Evolutionary conservation across 2,329 filamentous ascomycete genomes (phyloP).

Genomic region (Cadophora sp.): DNA sequence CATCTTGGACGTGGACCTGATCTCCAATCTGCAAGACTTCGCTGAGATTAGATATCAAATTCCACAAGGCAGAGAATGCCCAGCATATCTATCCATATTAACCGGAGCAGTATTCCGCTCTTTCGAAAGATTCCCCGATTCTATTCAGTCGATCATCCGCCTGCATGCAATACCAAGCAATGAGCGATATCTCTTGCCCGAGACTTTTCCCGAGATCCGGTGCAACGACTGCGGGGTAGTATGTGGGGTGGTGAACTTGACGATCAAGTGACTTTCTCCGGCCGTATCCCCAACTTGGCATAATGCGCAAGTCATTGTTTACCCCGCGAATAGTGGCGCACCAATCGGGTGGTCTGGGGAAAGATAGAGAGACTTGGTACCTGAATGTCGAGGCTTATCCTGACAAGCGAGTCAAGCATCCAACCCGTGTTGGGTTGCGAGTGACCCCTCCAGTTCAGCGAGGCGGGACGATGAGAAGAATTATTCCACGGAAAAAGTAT

Average conservation of each 20-base stretch:
- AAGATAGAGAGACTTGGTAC: not conserved
- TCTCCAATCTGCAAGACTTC: not conserved
- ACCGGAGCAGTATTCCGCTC: not conserved
- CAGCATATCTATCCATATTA: conserved; percentile 7
- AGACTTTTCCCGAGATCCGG: conserved; percentile 5
- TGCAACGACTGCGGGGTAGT: not conserved
- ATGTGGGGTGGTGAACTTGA: not conserved
- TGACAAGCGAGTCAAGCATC: too few species aligned
- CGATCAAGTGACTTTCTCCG: not conserved
- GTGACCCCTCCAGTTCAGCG: not conserved
- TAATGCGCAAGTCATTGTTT: not conserved
- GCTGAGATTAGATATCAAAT: not conserved
- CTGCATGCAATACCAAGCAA: not conserved
- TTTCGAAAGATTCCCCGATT: not conserved
- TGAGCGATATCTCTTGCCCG: not conserved
- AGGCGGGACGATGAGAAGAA: not conserved
- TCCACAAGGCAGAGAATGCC: conserved; percentile 5
- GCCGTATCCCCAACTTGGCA: not conserved
- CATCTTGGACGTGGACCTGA: conserved; percentile 9
- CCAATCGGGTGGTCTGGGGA: conserved; percentile 1
- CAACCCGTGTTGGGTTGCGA: not conserved
- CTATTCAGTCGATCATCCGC: not conserved
- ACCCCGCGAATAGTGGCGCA: conserved; percentile 5
- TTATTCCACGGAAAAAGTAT: not conserved
- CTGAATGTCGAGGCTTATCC: not conserved